Conservation (phyloP, 2,329 filamentous ascomycete genomes). For the Passalora sequoiae region DNA sequence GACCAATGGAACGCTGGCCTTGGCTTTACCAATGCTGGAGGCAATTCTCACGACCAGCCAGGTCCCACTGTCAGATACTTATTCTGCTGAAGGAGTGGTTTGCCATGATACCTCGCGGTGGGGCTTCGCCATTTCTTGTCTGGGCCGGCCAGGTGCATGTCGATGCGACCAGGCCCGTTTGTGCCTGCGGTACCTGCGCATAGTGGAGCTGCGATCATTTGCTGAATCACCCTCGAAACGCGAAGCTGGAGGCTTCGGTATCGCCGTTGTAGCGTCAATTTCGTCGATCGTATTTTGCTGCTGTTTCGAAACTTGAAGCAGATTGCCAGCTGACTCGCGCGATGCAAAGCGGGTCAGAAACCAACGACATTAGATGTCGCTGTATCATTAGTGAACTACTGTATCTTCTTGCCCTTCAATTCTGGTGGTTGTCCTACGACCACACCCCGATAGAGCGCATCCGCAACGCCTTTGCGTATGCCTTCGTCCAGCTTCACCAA, state of each 20-base stretch:
- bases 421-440: constrained; percentile 33
- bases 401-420: constrained; percentile 30
- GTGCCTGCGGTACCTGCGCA: not conserved
- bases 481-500: constrained; percentile 64
- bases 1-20: not conserved
- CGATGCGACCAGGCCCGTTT: not conserved
- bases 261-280: not conserved
- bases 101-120: not conserved
- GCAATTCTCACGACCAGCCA: too few species aligned
- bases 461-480: constrained; percentile 41
- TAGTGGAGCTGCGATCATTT: not conserved
- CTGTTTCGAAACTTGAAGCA: not conserved
- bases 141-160: not conserved
- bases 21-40: too few species aligned
- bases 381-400: constrained; percentile 5
- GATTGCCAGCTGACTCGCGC: not conserved
- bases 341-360: not conserved
- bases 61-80: too few species aligned
- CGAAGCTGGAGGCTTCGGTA: not conserved
- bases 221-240: not conserved
- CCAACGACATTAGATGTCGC: not conserved
- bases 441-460: constrained; percentile 36
- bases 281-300: not conserved
- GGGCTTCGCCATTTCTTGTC: not conserved
- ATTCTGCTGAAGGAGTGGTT: too few species aligned